Evolutionary conservation across 305 asterid species (phyloP), one percentile per base, ranked within the genome.

Genomic region (Fraxinus nigra): DNA sequence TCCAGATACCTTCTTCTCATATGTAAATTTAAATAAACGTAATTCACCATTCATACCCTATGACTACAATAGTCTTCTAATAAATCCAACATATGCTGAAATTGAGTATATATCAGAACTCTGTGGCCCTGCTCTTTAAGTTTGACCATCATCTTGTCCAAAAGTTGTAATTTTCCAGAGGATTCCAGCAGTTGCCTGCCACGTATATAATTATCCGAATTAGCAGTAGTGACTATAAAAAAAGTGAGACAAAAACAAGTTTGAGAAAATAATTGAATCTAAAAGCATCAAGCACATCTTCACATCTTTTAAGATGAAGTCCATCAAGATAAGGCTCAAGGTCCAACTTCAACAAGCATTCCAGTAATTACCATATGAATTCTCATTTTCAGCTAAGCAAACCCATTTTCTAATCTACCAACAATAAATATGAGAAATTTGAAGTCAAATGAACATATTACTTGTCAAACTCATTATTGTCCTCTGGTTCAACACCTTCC

Each of bases 401-500:
- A 59, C 80, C 34, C 34, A 76, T 77, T 43, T 72, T 80, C 54
- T 37, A 65, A 9, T 76, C 78, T 69, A 80, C 75, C 80, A 80
- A 78, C 70, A 85, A 84, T 70, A 78, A 79, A 81, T 72, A 76
- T 56, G 37, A 34, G 32, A 20, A 70, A 18, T 65, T 75, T 73
- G 84, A 73, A 70, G 77, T 33, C 61, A 82, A 78, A 79, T 83
- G 85, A 67, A 59, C 59, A 67, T 84, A n/a, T 54, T 94, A 96
- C 99, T 91, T 96, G 95, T 59, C 65, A 83, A 93, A 96, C 88
- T 96, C 99, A 43, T 86, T 84, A 33, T 79, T 75, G 85, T 94
- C 97, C 79, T 93, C 97, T 78, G 99, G 99, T 88, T 95, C 98
- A 87, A 94, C 98, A 7, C 98, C 98, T 92, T 93, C 98, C 90